Percentiles rank a stretch among this genome's conserved stretches.
These are phyloP conservation scores for Diplodia sapinea DNA, from an alignment of 2,329 filamentous ascomycete genomes.

Conservation along the genomic window DNA sequence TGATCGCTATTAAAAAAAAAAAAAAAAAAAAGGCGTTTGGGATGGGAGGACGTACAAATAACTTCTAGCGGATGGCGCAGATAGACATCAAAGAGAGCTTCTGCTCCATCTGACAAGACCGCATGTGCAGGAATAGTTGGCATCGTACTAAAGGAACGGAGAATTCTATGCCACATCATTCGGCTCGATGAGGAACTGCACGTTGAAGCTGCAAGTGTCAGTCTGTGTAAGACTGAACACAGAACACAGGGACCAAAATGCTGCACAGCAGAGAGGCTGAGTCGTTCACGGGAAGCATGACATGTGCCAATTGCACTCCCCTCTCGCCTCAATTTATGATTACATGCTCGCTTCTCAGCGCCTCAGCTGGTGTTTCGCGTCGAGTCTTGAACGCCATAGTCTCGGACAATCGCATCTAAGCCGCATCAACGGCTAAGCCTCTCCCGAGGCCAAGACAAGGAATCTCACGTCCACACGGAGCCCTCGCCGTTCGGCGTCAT, in stretches of 20 bases:
- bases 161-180: neutral
- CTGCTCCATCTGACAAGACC: neutral
- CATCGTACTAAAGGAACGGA: neutral
- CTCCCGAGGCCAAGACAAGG: constrained; percentile 9
- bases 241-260: neutral
- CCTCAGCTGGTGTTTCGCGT: constrained; percentile 14
- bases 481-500: constrained; percentile 3
- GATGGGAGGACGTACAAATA: too few species aligned
- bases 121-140: too few species aligned
- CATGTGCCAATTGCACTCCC: neutral
- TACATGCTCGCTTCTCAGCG: too few species aligned
- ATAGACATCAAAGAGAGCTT: too few species aligned
- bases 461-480: neutral
- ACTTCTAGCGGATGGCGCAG: neutral
- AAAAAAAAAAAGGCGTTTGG: too few species aligned
- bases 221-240: neutral
- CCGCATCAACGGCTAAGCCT: constrained; percentile 17
- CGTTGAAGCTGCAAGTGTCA: neutral
- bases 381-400: constrained; percentile 4
- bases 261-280: neutral
- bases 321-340: too few species aligned
- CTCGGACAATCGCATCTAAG: constrained; percentile 14
- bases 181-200: neutral
- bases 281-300: constrained; percentile 10
- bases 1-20: too few species aligned